Evolutionary conservation across 495 filamentous ascomycete species (phyloP).

Genomic region (Elasticomyces elasticus): DNA sequence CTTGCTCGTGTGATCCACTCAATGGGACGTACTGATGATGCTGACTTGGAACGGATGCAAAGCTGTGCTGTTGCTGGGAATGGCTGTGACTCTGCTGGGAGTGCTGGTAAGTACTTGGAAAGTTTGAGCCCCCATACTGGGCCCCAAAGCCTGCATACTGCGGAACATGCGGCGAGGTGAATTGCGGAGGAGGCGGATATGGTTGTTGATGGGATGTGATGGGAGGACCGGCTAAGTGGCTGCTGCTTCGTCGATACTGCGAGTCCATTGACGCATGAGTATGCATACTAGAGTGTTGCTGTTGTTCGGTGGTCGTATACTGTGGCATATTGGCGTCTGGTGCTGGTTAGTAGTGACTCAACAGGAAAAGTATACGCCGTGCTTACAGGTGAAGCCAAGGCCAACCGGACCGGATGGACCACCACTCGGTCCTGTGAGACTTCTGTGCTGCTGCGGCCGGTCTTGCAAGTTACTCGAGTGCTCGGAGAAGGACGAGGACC

Average conservation of each 20-base stretch:
- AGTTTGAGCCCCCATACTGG: not conserved
- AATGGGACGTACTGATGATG: conserved; percentile 5
- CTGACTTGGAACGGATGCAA: conserved; percentile 2
- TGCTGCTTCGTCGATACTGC: conserved; percentile 13
- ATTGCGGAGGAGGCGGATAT: not conserved
- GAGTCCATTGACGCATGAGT: not conserved
- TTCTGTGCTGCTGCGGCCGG: conserved; percentile 12
- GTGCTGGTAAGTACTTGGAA: conserved; percentile 3
- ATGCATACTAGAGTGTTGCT: not conserved
- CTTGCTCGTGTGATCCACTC: not conserved
- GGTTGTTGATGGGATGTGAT: conserved; percentile 5
- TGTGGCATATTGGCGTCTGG: conserved; percentile 24
- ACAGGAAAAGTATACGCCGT: conserved; percentile 6
- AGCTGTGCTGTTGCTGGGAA: not conserved
- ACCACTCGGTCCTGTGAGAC: conserved; percentile 1
- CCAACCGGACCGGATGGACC: conserved; percentile 25
- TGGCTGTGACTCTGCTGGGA: not conserved
- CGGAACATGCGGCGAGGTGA: conserved; percentile 4
- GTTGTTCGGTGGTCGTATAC: not conserved
- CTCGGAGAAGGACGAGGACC: conserved; percentile 11
- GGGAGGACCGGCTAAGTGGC: conserved; percentile 14
- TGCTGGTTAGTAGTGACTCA: not conserved
- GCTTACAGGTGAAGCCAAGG: conserved; percentile 33
- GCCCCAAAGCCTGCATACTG: conserved; percentile 9
- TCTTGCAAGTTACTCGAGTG: conserved; percentile 8